Evolutionary conservation across 495 filamentous ascomycete genomes (phyloP).

Genomic region (Cercophora samala): DNA sequence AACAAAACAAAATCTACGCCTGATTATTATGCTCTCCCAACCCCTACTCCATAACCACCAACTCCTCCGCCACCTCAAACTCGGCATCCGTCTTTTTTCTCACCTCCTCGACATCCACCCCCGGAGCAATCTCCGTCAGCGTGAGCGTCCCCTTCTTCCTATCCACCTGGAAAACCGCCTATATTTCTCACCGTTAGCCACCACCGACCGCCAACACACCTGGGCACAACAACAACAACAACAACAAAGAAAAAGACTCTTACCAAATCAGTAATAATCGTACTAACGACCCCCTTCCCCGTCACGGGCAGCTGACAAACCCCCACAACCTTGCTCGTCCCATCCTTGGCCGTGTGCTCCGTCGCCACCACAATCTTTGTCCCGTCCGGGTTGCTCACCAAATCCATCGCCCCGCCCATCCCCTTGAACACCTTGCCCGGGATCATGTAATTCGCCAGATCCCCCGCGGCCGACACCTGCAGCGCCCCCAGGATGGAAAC

Average conservation of each 20-base stretch:
- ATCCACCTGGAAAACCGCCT: constrained; percentile 54
- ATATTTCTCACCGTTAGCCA: constrained; percentile 2
- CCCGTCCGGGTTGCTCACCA: constrained; percentile 56
- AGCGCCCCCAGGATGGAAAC: constrained; percentile 59
- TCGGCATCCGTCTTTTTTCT: constrained; percentile 53
- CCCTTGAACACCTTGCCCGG: constrained; percentile 62
- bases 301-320: constrained; percentile 55
- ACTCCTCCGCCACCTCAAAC: constrained; percentile 47
- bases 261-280: constrained; percentile 58
- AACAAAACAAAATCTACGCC: not conserved
- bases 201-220: too few species aligned
- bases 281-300: constrained; percentile 50
- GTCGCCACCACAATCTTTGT: constrained; percentile 62
- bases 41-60: constrained; percentile 48
- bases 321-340: constrained; percentile 57
- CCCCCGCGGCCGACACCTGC: constrained; percentile 56
- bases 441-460: constrained; percentile 64
- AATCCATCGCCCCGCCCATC: constrained; percentile 63
- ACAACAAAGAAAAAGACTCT: too few species aligned
- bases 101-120: constrained; percentile 53
- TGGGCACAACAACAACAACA: too few species aligned
- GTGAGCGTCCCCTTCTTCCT: constrained; percentile 48
- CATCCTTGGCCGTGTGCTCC: constrained; percentile 61
- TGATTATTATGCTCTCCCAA: not conserved
- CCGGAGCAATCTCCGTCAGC: constrained; percentile 54